A percentile compares a stretch with the other conserved stretches of the same genome.
Conservation (phyloP, 2,329 filamentous ascomycete genomes). For the Hymenoscyphus infarciens region DNA sequence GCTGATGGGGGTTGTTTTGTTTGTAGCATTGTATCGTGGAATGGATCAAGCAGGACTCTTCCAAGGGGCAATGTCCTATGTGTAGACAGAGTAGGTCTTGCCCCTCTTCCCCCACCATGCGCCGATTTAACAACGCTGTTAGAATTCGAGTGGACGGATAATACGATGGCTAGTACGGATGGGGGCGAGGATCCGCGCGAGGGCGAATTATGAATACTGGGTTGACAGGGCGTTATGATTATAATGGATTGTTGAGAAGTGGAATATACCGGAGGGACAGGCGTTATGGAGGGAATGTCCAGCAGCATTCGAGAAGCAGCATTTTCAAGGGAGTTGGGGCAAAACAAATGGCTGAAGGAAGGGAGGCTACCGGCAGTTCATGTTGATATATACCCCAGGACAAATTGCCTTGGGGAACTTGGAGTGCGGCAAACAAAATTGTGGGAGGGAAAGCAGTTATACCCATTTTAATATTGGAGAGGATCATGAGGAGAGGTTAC, state of each 20-base stretch:
- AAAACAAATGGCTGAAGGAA: too few species aligned
- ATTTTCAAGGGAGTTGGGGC: not conserved
- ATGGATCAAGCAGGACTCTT: conserved; percentile 94
- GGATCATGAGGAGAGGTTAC: too few species aligned
- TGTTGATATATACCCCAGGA: too few species aligned
- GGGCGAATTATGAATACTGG: not conserved
- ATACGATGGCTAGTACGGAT: conserved; percentile 11
- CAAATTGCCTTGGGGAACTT: too few species aligned
- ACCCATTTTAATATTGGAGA: not conserved
- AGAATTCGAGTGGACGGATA: conserved; percentile 50
- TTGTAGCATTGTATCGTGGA: conserved; percentile 85
- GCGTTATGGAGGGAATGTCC: not conserved
- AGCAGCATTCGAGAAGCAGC: not conserved
- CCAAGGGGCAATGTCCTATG: conserved; percentile 95
- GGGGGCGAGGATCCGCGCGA: not conserved
- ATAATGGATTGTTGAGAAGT: not conserved
- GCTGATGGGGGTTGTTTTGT: conserved; percentile 5
- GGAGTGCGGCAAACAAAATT: too few species aligned
- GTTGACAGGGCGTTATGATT: not conserved
- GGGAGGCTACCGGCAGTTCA: not conserved
- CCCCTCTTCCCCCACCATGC: not conserved
- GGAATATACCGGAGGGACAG: not conserved
- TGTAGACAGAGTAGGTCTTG: conserved; percentile 76
- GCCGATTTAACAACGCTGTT: conserved; percentile 8
- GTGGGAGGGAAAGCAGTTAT: not conserved